These are phyloP conservation scores for Penicillium pancosmium DNA, from an alignment of 495 filamentous ascomycete species.

Conservation along the genomic window DNA sequence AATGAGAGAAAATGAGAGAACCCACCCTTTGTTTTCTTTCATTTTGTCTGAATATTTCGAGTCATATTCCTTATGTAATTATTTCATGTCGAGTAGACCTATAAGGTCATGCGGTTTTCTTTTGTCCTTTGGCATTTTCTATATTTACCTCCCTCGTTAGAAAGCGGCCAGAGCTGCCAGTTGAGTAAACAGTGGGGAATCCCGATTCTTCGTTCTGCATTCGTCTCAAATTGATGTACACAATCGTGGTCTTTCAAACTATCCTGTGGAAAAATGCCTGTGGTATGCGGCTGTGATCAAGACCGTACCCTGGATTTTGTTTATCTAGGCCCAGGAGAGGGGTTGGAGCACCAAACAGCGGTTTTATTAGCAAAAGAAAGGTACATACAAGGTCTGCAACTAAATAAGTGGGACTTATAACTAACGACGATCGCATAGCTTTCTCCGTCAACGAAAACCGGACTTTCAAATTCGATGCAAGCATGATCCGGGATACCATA, in stretches of 20 bases:
- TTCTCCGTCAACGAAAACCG: background rate
- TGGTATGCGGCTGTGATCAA: constrained; percentile 1
- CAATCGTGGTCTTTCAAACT: background rate
- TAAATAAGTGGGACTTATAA: background rate
- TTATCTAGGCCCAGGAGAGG: constrained; percentile 1
- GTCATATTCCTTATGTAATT: too few relatives aligned
- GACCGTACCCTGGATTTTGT: background rate
- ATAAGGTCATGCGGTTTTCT: too few relatives aligned
- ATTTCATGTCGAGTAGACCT: too few relatives aligned
- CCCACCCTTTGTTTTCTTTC: too few relatives aligned
- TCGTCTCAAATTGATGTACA: too few relatives aligned
- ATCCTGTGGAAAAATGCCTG: background rate
- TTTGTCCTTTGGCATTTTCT: too few relatives aligned
- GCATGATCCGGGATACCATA: background rate
- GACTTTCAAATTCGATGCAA: background rate
- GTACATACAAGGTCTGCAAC: background rate
- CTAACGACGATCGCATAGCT: background rate
- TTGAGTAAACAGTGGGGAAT: too few relatives aligned
- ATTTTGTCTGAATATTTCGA: too few relatives aligned
- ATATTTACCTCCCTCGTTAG: too few relatives aligned
- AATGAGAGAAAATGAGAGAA: too few relatives aligned
- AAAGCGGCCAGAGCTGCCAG: too few relatives aligned
- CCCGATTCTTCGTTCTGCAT: too few relatives aligned
- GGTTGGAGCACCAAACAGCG: background rate
- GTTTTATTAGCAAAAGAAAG: background rate